Evolutionary conservation across 106 monocot species (phyloP), one percentile per base, ranked within the genome.

Genomic region (Dactylorhiza incarnata): DNA sequence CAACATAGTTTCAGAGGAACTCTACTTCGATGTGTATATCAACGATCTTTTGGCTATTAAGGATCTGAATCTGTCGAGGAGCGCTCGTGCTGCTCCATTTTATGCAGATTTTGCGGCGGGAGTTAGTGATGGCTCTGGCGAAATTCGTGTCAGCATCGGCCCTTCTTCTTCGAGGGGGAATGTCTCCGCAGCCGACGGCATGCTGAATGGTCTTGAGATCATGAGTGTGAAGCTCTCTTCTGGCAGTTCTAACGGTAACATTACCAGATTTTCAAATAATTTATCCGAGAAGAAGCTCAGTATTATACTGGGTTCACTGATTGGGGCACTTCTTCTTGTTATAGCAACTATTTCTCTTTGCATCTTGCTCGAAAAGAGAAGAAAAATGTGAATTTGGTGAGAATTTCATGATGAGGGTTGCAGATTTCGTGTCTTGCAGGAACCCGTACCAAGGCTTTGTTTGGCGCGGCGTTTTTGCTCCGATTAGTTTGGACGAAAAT

Each of bases 181-280:
- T 45, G 29, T 29, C 26, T 55, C 45, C 1, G 1, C 10, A 7
- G 43, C 55, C 2, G 59, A 58, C 45, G 75, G 58, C 14, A 75
- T 75, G 23, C 58, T 75, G 6, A 75, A 75, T 45, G 75, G 56
- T 16, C 75, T 75, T 20, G 75, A 75, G 59, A 43, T 75, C 2
- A 58, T 75, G 75, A 75, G 45, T n/a, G 59, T 75, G 5, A 62
- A 75, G 8, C 14, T 46, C 16, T 58, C 75, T 75, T 15, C 49
- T 2, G 63, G 25, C 2, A 50, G 76, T 49, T 76, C 67, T 9
- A 49, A 29, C 50, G 75, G 45, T 44, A 54, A 46, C 22, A 63
- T 51, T 22, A 45, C 52, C 37, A 51, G 20, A 16, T 6, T 59
- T 19, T 17, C 59, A 15, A 17, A 66, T n/a, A 72, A 47, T 47